phyloP scores from a whole-genome alignment of 202 grass and related monocot species.

The Elaeis oleifera region DNA sequence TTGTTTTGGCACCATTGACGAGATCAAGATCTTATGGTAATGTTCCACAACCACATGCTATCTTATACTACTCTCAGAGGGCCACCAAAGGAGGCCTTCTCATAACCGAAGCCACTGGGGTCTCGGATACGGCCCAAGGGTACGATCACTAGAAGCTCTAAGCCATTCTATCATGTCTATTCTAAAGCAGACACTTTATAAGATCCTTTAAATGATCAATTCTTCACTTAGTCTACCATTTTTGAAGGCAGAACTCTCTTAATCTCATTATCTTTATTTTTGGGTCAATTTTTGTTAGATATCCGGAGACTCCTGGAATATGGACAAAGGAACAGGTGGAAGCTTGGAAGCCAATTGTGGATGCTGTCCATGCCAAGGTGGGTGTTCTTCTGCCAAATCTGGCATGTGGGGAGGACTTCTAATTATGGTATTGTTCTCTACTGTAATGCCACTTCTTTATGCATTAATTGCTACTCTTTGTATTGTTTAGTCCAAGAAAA shows the following conservation, averaged over 20 bases:
- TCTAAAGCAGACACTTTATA: too few species aligned
- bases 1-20: conserved; percentile 39
- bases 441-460: neutral
- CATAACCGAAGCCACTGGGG: too few species aligned
- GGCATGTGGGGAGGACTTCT: conserved; percentile 35
- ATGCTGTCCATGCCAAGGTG: conserved; percentile 42
- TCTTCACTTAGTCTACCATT: too few species aligned
- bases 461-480: neutral
- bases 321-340: conserved; percentile 52
- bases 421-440: conserved; percentile 23
- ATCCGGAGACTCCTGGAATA: conserved; percentile 38
- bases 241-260: too few species aligned
- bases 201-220: too few species aligned
- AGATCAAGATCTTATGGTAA: conserved; percentile 20
- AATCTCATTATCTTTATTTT: too few species aligned
- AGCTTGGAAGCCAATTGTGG: conserved; percentile 41
- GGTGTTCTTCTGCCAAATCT: neutral
- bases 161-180: too few species aligned
- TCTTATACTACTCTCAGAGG: too few species aligned
- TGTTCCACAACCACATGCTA: too few species aligned
- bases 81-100: too few species aligned
- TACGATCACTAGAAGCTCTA: too few species aligned
- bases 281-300: neutral
- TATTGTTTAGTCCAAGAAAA: neutral
- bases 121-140: too few species aligned